Evolutionary conservation across 2,329 filamentous ascomycete genomes (phyloP).

Genomic region (Chrysoporthe deuterocubensis): DNA sequence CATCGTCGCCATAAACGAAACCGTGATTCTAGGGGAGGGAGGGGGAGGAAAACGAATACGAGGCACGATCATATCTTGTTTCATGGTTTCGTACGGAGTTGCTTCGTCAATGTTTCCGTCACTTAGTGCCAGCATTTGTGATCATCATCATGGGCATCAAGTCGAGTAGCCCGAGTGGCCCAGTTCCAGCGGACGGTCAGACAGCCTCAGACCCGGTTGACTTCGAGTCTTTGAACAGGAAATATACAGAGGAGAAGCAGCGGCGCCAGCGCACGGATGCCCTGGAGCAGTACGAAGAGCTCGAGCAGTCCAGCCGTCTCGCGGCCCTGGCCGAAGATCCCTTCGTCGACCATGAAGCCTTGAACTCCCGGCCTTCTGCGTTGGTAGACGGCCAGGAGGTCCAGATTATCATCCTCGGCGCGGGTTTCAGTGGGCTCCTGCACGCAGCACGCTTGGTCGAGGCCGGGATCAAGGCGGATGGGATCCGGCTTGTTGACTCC

Average conservation of each 20-base stretch:
- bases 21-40: too few species aligned
- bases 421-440: slow-evolving; percentile 41
- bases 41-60: too few species aligned
- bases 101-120: too few species aligned
- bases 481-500: slow-evolving; percentile 47
- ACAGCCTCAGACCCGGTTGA: not conserved
- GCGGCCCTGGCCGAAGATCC: slow-evolving; percentile 39
- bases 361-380: slow-evolving; percentile 32
- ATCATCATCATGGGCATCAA: too few species aligned
- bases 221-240: slow-evolving; percentile 28
- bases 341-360: slow-evolving; percentile 40
- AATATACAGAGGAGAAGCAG: slow-evolving; percentile 41
- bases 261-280: slow-evolving; percentile 42
- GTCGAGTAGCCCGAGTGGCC: too few species aligned
- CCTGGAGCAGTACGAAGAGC: slow-evolving; percentile 38
- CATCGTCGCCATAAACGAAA: too few species aligned
- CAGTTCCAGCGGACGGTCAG: not conserved
- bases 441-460: slow-evolving; percentile 42
- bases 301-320: slow-evolving; percentile 32
- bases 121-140: too few species aligned
- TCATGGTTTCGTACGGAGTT: too few species aligned
- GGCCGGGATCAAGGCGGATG: slow-evolving; percentile 39
- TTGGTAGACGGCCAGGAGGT: slow-evolving; percentile 19
- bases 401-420: slow-evolving; percentile 37
- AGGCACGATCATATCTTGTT: too few species aligned